Evolutionary conservation across 2,329 filamentous ascomycete genomes (phyloP).

Genomic region (Neurospora sp.): DNA sequence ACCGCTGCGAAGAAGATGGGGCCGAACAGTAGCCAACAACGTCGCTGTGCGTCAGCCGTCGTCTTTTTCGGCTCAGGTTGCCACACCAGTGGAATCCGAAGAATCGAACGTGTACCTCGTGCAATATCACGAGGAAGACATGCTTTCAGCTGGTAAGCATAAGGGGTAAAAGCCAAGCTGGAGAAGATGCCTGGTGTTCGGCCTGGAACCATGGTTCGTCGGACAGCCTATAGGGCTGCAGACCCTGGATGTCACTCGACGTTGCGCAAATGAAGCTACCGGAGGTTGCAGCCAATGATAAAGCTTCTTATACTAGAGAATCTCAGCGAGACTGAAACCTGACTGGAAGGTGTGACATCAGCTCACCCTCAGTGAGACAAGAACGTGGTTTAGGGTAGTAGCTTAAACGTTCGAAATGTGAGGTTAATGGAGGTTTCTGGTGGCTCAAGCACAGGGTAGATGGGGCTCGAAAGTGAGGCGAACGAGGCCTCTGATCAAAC

Average conservation of each 20-base stretch:
- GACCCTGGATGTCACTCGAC: conserved; percentile 11
- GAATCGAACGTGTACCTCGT: background rate
- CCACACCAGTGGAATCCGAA: background rate
- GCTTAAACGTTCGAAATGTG: background rate
- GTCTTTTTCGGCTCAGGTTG: background rate
- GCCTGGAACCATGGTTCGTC: background rate
- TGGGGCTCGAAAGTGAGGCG: conserved; percentile 19
- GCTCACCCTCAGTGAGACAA: background rate
- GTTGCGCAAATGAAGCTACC: conserved; percentile 3
- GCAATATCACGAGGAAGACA: background rate
- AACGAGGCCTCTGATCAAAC: conserved; percentile 5
- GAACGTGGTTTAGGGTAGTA: background rate
- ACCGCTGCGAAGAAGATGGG: background rate
- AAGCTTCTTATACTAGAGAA: background rate
- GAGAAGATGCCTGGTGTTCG: background rate
- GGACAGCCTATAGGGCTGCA: conserved; percentile 15
- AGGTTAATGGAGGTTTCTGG: background rate
- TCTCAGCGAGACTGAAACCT: background rate
- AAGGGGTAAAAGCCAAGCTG: background rate
- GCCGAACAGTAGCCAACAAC: background rate
- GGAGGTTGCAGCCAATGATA: background rate
- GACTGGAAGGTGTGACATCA: background rate
- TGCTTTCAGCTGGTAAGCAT: background rate
- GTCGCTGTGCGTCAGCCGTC: background rate
- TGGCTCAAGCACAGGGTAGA: conserved; percentile 3